Conservation (phyloP, 2,329 filamentous ascomycete species). For the Paraphoma chrysanthemicola region DNA sequence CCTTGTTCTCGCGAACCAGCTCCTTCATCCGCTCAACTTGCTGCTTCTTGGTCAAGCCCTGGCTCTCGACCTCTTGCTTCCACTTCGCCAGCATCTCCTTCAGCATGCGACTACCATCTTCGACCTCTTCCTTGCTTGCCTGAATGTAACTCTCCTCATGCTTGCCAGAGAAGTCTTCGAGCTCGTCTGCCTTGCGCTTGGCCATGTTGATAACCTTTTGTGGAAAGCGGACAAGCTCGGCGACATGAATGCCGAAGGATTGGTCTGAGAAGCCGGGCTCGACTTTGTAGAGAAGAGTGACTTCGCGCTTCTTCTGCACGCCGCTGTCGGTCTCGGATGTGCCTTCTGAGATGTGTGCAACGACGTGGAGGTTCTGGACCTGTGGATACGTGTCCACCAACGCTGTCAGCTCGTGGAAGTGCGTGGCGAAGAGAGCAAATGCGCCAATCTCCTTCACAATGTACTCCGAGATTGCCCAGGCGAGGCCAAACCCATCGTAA, state of each 20-base stretch:
- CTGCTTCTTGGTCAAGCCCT: conserved; percentile 64
- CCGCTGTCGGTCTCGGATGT: conserved; percentile 53
- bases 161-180: conserved; percentile 91
- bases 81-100: conserved; percentile 84
- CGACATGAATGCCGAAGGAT: conserved; percentile 97
- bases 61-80: conserved; percentile 76
- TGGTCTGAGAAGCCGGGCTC: conserved; percentile 96
- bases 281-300: conserved; percentile 96
- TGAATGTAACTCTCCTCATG: conserved; percentile 61
- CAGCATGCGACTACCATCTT: conserved; percentile 83
- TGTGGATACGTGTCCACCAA: conserved; percentile 85
- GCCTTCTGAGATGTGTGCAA: conserved; percentile 79
- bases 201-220: conserved; percentile 99
- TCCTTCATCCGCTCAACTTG: conserved; percentile 81
- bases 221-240: conserved; percentile 94
- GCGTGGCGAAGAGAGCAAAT: conserved; percentile 93
- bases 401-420: conserved; percentile 97
- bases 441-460: conserved; percentile 95
- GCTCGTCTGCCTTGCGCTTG: conserved; percentile 96
- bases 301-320: conserved; percentile 66
- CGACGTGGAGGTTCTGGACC: conserved; percentile 92
- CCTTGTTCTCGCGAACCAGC: conserved; percentile 76
- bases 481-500: conserved; percentile 97
- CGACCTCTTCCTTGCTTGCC: conserved; percentile 79
- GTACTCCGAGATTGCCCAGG: conserved; percentile 98